Percentiles rank a stretch among this genome's conserved stretches.
Evolutionary conservation across 2,329 filamentous ascomycete genomes (phyloP).

Genomic region (Claviceps quebecensis): DNA sequence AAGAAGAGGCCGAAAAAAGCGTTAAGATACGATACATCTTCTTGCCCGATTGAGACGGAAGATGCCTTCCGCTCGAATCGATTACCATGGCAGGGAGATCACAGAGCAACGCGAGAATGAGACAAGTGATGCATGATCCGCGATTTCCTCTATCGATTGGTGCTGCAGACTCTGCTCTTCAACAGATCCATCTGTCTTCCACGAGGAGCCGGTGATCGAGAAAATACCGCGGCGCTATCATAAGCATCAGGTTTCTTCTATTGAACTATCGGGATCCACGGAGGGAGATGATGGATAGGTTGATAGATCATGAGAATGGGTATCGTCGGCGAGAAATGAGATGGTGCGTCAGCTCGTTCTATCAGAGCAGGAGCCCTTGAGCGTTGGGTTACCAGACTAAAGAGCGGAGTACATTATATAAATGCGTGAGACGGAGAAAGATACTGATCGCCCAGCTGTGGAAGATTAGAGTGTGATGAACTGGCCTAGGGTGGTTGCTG

Average conservation of each 20-base stretch:
- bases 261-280: slow-evolving; percentile 11
- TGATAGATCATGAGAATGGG: slow-evolving; percentile 9
- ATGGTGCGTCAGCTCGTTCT: slow-evolving; percentile 34
- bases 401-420: slow-evolving; percentile 44
- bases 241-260: slow-evolving; percentile 5
- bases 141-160: neutral
- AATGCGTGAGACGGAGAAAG: neutral
- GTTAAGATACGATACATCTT: slow-evolving; percentile 55
- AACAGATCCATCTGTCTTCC: neutral
- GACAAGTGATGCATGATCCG: slow-evolving; percentile 1
- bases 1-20: slow-evolving; percentile 18
- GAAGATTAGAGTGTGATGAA: no score
- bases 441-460: no score
- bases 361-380: slow-evolving; percentile 47
- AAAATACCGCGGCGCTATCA: neutral
- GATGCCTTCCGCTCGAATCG: slow-evolving; percentile 5
- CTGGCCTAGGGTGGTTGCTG: no score
- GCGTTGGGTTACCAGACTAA: slow-evolving; percentile 48
- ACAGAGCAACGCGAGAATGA: slow-evolving; percentile 47
- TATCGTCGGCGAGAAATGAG: neutral
- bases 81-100: slow-evolving; percentile 38
- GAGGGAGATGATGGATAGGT: slow-evolving; percentile 15
- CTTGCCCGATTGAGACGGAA: slow-evolving; percentile 22
- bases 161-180: neutral
- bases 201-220: neutral